Percentiles rank a stretch among this genome's conserved stretches.
phyloP scores from a whole-genome alignment of 768 basidiomycete genomes.

The Amylocystis lapponica region DNA sequence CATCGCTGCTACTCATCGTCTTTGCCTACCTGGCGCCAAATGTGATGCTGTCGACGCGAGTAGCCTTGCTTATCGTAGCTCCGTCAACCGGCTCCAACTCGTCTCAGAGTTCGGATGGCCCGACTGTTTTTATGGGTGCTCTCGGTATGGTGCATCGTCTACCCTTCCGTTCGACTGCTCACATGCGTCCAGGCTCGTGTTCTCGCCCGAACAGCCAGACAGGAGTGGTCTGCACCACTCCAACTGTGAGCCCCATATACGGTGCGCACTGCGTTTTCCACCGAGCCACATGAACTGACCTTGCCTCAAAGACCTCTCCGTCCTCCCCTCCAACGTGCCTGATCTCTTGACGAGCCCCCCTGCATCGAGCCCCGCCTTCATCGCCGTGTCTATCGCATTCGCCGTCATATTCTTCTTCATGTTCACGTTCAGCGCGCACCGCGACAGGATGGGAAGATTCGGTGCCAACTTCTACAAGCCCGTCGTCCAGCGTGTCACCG shows the following conservation, averaged over 20 bases:
- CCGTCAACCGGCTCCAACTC: conserved; percentile 38
- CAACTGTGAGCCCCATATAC: conserved; percentile 54
- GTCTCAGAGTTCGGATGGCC: conserved; percentile 47
- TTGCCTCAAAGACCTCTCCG: conserved; percentile 49
- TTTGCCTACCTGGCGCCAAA: conserved; percentile 68
- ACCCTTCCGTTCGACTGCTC: too few relatives aligned
- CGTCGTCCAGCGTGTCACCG: conserved; percentile 48
- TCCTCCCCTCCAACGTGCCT: conserved; percentile 53
- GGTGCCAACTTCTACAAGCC: conserved; percentile 50
- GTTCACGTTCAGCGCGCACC: conserved; percentile 62
- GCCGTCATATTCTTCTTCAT: conserved; percentile 58
- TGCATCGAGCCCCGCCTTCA: conserved; percentile 54
- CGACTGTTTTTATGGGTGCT: conserved; percentile 59
- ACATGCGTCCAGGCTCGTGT: conserved; percentile 54
- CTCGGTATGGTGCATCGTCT: conserved; percentile 48
- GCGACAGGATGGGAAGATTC: conserved; percentile 54
- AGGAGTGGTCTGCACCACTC: conserved; percentile 46
- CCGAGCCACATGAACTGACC: background rate
- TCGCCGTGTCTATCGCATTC: conserved; percentile 54
- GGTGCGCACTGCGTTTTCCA: conserved; percentile 36
- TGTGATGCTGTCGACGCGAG: conserved; percentile 51
- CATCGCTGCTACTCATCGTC: conserved; percentile 58
- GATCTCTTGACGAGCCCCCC: conserved; percentile 54
- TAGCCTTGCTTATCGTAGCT: conserved; percentile 58
- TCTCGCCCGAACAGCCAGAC: conserved; percentile 44